These are phyloP conservation scores for Cercospora citrullina DNA, from an alignment of 2,329 filamentous ascomycete species.

Conservation along the genomic window DNA sequence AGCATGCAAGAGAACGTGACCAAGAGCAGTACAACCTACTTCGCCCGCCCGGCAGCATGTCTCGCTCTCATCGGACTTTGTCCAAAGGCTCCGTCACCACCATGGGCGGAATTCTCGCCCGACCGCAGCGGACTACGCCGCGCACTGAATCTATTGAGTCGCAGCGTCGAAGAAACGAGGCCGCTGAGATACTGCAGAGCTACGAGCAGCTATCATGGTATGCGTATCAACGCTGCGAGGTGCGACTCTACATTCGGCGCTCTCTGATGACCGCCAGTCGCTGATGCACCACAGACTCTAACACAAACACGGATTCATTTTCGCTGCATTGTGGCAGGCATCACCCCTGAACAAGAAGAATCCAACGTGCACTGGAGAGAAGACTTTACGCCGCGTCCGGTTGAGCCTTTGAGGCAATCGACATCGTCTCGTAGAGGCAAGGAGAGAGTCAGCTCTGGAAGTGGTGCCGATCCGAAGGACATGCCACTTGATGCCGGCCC, in stretches of 20 bases:
- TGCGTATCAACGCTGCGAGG: slow-evolving; percentile 34
- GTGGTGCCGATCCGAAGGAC: slow-evolving; percentile 1
- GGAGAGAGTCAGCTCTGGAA: slow-evolving; percentile 23
- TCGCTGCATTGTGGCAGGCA: slow-evolving; percentile 35
- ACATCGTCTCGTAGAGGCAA: slow-evolving; percentile 30
- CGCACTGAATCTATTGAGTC: slow-evolving; percentile 34
- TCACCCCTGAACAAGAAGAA: slow-evolving; percentile 28
- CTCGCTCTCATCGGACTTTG: background rate
- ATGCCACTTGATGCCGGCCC: background rate
- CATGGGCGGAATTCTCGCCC: background rate
- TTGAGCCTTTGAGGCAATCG: slow-evolving; percentile 16
- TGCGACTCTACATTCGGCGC: slow-evolving; percentile 17
- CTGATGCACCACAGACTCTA: slow-evolving; percentile 30
- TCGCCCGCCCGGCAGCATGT: background rate
- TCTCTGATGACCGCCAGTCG: background rate
- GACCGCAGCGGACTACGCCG: background rate
- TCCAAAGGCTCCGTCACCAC: background rate
- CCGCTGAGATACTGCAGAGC: slow-evolving; percentile 35
- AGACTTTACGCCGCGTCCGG: slow-evolving; percentile 31
- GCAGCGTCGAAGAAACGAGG: slow-evolving; percentile 28
- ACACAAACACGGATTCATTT: slow-evolving; percentile 37
- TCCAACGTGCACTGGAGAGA: slow-evolving; percentile 29
- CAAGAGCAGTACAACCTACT: background rate
- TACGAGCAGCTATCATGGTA: slow-evolving; percentile 38
- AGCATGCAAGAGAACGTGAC: slow-evolving; percentile 2